These are phyloP conservation scores for Naganishia sp. DNA, from an alignment of 1,284 basidiomycete genomes.

Conservation along the genomic window DNA sequence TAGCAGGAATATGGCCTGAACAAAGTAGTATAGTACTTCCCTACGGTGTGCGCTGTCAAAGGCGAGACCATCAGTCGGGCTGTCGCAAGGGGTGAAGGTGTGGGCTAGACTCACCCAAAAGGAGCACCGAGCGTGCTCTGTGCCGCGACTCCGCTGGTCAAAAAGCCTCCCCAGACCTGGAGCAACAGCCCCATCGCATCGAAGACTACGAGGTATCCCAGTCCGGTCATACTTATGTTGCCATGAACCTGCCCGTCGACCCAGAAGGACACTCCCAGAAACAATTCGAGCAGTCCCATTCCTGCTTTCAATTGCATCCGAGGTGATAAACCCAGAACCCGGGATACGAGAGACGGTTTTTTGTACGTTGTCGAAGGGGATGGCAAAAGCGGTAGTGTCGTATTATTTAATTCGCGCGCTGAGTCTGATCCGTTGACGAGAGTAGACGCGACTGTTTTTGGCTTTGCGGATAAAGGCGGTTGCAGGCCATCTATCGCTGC, in stretches of 20 bases:
- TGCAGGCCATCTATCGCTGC: conserved; percentile 1
- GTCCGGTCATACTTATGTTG: conserved; percentile 79
- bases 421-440: conserved; percentile 31
- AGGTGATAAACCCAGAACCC: conserved; percentile 45
- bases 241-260: conserved; percentile 86
- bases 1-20: conserved; percentile 83
- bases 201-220: conserved; percentile 96
- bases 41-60: conserved; percentile 66
- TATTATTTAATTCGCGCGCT: conserved; percentile 34
- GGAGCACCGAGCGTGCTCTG: conserved; percentile 56
- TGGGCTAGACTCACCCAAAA: conserved; percentile 66
- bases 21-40: conserved; percentile 77
- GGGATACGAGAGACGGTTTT: conserved; percentile 38
- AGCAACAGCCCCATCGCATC: conserved; percentile 77
- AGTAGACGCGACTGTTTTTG: conserved; percentile 33
- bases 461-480: conserved; percentile 30
- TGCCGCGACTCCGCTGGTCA: conserved; percentile 39
- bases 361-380: conserved; percentile 38
- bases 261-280: conserved; percentile 68
- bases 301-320: conserved; percentile 51
- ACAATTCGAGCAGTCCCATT: conserved; percentile 56
- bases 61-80: not conserved
- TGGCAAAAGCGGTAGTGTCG: conserved; percentile 40
- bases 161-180: conserved; percentile 58
- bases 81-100: not conserved